Percentiles rank a stretch among this genome's conserved stretches.
Evolutionary conservation across 2,329 filamentous ascomycete species (phyloP).

Genomic region (Spiromastix sp.): DNA sequence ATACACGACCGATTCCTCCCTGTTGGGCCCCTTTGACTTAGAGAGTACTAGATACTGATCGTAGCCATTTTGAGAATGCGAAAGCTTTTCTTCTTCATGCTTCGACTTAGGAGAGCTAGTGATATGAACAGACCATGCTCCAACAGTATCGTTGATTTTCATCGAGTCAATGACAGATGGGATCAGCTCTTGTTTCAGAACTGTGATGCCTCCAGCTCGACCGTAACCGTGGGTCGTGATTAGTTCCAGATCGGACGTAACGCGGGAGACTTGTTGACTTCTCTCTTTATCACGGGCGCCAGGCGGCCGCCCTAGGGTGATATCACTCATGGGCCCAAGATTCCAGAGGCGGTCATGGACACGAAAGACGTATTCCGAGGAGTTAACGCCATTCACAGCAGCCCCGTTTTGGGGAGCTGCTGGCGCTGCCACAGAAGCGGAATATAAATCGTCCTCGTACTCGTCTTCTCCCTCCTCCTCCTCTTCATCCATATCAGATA

Average conservation of each 20-base stretch:
- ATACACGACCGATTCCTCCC: constrained; percentile 70
- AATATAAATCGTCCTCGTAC: constrained; percentile 44
- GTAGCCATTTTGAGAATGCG: constrained; percentile 28
- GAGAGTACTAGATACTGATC: constrained; percentile 78
- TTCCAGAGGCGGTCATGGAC: constrained; percentile 68
- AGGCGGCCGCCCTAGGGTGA: constrained; percentile 56
- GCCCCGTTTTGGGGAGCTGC: constrained; percentile 11
- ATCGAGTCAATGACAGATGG: constrained; percentile 61
- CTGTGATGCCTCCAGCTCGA: constrained; percentile 57
- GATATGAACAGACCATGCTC: constrained; percentile 67
- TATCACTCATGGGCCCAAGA: constrained; percentile 67
- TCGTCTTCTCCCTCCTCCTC: constrained; percentile 50
- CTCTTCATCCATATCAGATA: constrained; percentile 46
- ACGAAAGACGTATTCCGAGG: constrained; percentile 58
- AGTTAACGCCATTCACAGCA: constrained; percentile 15
- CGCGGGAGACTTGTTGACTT: constrained; percentile 37
- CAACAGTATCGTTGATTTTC: constrained; percentile 61
- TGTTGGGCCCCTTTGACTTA: constrained; percentile 53
- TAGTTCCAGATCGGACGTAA: constrained; percentile 38
- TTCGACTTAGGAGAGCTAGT: constrained; percentile 31
- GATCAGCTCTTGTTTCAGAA: constrained; percentile 68
- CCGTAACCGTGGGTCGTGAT: constrained; percentile 44
- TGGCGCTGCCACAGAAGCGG: constrained; percentile 19
- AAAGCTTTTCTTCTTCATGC: not conserved
- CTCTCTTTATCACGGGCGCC: constrained; percentile 18